phyloP scores from a whole-genome alignment of 805 yeast species.

The Yarrowia keelungensis region DNA sequence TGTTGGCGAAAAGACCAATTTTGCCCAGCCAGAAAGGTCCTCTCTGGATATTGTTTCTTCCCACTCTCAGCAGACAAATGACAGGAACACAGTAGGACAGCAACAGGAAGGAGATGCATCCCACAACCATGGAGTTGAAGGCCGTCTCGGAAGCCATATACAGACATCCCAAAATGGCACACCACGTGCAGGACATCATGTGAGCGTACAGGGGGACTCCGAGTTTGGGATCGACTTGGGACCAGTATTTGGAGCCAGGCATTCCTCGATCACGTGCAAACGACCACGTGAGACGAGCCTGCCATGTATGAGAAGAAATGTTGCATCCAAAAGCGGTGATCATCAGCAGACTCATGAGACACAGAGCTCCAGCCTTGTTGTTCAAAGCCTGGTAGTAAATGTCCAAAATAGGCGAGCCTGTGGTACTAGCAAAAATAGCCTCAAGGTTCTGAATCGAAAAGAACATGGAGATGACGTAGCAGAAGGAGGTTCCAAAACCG shows the following conservation, averaged over 20 bases:
- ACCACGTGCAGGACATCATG: slow-evolving; percentile 59
- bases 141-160: slow-evolving; percentile 73
- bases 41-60: slow-evolving; percentile 56
- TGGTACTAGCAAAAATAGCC: slow-evolving; percentile 56
- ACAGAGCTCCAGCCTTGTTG: slow-evolving; percentile 60
- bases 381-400: slow-evolving; percentile 65
- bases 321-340: slow-evolving; percentile 65
- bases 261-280: slow-evolving; percentile 70
- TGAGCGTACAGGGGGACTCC: slow-evolving; percentile 69
- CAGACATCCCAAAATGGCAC: slow-evolving; percentile 64
- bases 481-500: slow-evolving; percentile 63
- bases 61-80: slow-evolving; percentile 56
- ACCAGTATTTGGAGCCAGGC: slow-evolving; percentile 61
- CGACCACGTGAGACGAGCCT: slow-evolving; percentile 71
- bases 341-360: slow-evolving; percentile 58
- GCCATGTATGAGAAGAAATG: slow-evolving; percentile 71
- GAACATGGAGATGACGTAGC: slow-evolving; percentile 52
- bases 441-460: slow-evolving; percentile 63
- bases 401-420: slow-evolving; percentile 67
- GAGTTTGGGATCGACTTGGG: slow-evolving; percentile 55
- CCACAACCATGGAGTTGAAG: slow-evolving; percentile 67
- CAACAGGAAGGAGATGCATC: slow-evolving; percentile 64
- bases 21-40: slow-evolving; percentile 44
- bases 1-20: slow-evolving; percentile 42
- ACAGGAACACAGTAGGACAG: slow-evolving; percentile 66